A percentile compares a stretch with the other conserved stretches of the same genome.
Conservation (phyloP, 176 grass and related monocot species). For the Ananas comosus region DNA sequence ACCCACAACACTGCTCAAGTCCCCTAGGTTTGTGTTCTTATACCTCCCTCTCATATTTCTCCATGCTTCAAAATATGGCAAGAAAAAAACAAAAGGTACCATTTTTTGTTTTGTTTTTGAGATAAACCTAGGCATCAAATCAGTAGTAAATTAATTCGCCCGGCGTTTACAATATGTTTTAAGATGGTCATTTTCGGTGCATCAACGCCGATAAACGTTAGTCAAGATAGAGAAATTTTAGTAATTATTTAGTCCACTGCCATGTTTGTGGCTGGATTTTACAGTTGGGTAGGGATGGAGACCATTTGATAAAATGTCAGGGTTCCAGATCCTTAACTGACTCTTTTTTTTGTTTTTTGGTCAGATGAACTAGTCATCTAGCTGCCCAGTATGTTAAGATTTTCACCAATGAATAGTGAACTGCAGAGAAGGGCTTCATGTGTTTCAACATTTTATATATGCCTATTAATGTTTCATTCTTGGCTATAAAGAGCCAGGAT, state of each 20-base stretch:
- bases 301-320: not conserved
- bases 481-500: not conserved
- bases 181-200: not conserved
- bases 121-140: not conserved
- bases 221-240: not conserved
- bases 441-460: not conserved
- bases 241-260: not conserved
- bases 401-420: not conserved
- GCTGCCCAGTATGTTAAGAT: not conserved
- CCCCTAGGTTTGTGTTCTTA: constrained; percentile 24
- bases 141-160: not conserved
- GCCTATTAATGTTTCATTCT: not conserved
- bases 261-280: no score
- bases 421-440: not conserved
- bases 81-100: not conserved
- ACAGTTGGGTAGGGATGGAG: not conserved
- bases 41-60: constrained; percentile 1
- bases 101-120: no score
- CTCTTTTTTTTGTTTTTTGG: not conserved
- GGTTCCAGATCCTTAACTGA: not conserved
- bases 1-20: constrained; percentile 23
- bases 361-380: not conserved
- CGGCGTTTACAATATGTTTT: not conserved
- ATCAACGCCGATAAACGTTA: not conserved
- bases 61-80: not conserved